These are phyloP conservation scores for Strobilomyces dryophilus DNA, from an alignment of 768 basidiomycete genomes.

Conservation along the genomic window DNA sequence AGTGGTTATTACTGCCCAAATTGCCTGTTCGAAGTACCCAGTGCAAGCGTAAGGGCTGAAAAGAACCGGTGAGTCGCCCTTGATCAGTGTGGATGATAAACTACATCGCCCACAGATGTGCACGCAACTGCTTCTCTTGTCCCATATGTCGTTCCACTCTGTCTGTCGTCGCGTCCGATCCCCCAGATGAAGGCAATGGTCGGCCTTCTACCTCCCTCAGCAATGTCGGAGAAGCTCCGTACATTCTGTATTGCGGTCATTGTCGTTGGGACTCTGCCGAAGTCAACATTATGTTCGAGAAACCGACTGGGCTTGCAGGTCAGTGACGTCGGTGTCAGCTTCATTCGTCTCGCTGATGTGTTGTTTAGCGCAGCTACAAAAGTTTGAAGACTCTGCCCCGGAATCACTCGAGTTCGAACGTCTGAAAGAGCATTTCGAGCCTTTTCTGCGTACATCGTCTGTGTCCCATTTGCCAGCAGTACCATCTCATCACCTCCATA, in stretches of 20 bases:
- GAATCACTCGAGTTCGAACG: slow-evolving; percentile 89
- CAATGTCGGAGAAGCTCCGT: slow-evolving; percentile 79
- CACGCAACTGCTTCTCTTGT: slow-evolving; percentile 96
- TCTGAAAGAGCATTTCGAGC: slow-evolving; percentile 96
- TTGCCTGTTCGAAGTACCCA: slow-evolving; percentile 97
- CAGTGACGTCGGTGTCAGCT: slow-evolving; percentile 18
- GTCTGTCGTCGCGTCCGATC: slow-evolving; percentile 88
- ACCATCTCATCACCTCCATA: slow-evolving; percentile 67
- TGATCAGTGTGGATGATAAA: neutral
- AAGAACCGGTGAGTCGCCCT: slow-evolving; percentile 73
- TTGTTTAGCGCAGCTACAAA: slow-evolving; percentile 79
- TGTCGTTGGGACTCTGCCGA: slow-evolving; percentile 95
- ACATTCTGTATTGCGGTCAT: slow-evolving; percentile 86
- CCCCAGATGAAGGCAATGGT: slow-evolving; percentile 54
- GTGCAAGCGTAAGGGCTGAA: slow-evolving; percentile 96
- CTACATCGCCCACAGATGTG: slow-evolving; percentile 60
- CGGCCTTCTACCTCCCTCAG: slow-evolving; percentile 50
- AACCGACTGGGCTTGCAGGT: slow-evolving; percentile 95
- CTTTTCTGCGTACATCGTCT: slow-evolving; percentile 82
- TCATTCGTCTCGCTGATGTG: slow-evolving; percentile 1
- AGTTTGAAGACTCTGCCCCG: slow-evolving; percentile 79
- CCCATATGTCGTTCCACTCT: slow-evolving; percentile 90
- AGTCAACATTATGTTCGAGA: slow-evolving; percentile 91
- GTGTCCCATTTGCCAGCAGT: slow-evolving; percentile 50
- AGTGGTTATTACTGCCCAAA: slow-evolving; percentile 98